phyloP scores from a whole-genome alignment of 495 filamentous ascomycete species.

The Neurospora sp. region DNA sequence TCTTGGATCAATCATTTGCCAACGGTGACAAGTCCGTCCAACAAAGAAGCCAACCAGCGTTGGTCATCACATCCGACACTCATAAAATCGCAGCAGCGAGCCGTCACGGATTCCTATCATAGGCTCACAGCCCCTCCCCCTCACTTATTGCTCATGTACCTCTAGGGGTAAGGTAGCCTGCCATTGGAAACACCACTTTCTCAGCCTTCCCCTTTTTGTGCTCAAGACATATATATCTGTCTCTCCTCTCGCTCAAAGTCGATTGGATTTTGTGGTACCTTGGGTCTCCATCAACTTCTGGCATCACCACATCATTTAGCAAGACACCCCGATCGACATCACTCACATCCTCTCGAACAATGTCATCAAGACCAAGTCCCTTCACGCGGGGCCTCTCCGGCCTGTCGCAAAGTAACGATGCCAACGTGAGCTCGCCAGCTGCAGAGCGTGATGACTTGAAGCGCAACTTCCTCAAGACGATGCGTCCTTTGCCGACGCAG shows the following conservation, averaged over 20 bases:
- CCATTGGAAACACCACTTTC: not conserved
- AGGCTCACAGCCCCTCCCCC: not conserved
- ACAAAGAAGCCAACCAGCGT: not conserved
- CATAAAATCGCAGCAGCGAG: not conserved
- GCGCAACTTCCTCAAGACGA: conserved; percentile 49
- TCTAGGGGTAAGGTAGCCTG: not conserved
- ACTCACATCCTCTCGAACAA: conserved; percentile 11
- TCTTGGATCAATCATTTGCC: not conserved
- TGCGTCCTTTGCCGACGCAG: conserved; percentile 49
- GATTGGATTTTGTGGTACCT: not conserved
- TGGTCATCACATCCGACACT: not conserved
- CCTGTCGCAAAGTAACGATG: conserved; percentile 39
- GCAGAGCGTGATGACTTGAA: conserved; percentile 50
- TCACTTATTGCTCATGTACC: not conserved
- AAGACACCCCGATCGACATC: not conserved
- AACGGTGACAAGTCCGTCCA: not conserved
- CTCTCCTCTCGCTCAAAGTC: not conserved
- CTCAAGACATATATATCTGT: not conserved
- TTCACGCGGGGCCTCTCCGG: conserved; percentile 45
- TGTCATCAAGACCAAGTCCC: conserved; percentile 40
- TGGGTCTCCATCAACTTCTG: not conserved
- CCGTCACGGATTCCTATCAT: not conserved
- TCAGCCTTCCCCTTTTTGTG: not conserved
- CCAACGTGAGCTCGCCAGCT: conserved; percentile 42
- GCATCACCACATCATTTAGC: not conserved